Conservation (phyloP, 2,329 filamentous ascomycete species). For the Aspergillus sp. region DNA sequence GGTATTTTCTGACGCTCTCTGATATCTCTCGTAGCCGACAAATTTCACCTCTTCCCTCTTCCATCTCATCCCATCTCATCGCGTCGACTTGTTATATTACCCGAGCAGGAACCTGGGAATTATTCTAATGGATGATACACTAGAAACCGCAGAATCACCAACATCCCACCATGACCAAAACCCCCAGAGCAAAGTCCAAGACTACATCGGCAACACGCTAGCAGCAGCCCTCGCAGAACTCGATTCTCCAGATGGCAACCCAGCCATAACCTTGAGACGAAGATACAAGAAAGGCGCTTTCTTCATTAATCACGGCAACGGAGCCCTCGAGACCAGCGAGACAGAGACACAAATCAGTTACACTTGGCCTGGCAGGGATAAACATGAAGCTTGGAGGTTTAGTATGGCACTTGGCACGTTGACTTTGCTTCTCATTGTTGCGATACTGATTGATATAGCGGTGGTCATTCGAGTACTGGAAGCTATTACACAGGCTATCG, state of each 20-base stretch:
- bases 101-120: not conserved
- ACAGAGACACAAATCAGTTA: constrained; percentile 26
- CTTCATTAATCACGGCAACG: constrained; percentile 22
- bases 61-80: not conserved
- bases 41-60: not conserved
- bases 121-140: not conserved
- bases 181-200: constrained; percentile 15
- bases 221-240: constrained; percentile 20
- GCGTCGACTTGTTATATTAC: not conserved
- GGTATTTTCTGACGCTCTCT: no score
- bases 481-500: constrained; percentile 48
- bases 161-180: not conserved
- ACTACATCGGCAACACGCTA: constrained; percentile 25
- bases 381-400: constrained; percentile 51
- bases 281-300: constrained; percentile 15
- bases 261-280: constrained; percentile 24
- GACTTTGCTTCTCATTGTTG: not conserved
- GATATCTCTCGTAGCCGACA: no score
- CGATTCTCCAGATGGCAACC: constrained; percentile 19
- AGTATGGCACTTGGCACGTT: constrained; percentile 15
- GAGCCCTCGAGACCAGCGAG: constrained; percentile 21
- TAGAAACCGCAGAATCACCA: not conserved
- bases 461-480: constrained; percentile 51
- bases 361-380: constrained; percentile 50
- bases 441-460: constrained; percentile 30